Evolutionary conservation across 345 rosid genomes (phyloP).

Genomic region (Acer saccharum): DNA sequence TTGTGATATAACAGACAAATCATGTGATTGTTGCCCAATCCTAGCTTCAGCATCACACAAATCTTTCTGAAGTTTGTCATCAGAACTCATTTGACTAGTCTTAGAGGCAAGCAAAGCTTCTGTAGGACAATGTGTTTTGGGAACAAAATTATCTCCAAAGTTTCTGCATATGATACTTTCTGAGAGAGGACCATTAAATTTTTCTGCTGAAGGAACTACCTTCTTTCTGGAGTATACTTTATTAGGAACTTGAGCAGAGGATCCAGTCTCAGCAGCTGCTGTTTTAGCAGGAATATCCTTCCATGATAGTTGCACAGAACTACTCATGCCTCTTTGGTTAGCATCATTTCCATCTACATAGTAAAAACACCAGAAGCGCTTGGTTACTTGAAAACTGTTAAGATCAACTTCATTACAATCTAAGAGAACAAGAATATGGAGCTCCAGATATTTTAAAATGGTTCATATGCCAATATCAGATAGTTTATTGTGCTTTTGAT

Average conservation of each 20-base stretch:
- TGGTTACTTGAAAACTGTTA: conserved; percentile 7
- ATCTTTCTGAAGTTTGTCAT: conserved; percentile 27
- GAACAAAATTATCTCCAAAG: conserved; percentile 27
- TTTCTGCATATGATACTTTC: conserved; percentile 50
- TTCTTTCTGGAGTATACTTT: conserved; percentile 59
- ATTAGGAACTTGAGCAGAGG: conserved; percentile 28
- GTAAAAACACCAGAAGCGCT: conserved; percentile 3
- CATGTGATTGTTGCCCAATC: conserved; percentile 29
- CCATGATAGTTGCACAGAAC: conserved; percentile 19
- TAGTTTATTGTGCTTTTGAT: conserved; percentile 1
- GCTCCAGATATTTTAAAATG: conserved; percentile 7
- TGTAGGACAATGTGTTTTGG: conserved; percentile 24
- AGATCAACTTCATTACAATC: conserved; percentile 3
- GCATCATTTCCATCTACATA: conserved; percentile 21
- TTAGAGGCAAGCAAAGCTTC: conserved; percentile 32
- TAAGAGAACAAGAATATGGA: conserved; percentile 8
- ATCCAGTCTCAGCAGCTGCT: conserved; percentile 22
- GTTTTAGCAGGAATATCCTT: conserved; percentile 21
- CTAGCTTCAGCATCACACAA: conserved; percentile 16
- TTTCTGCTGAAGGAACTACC: conserved; percentile 27
- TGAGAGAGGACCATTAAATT: conserved; percentile 38
- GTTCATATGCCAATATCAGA: conserved; percentile 1
- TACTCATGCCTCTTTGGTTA: conserved; percentile 13
- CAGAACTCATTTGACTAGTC: conserved; percentile 30
- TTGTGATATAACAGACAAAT: conserved; percentile 29